Conservation (phyloP, 768 basidiomycete genomes). For the Sutorius australiensis region DNA sequence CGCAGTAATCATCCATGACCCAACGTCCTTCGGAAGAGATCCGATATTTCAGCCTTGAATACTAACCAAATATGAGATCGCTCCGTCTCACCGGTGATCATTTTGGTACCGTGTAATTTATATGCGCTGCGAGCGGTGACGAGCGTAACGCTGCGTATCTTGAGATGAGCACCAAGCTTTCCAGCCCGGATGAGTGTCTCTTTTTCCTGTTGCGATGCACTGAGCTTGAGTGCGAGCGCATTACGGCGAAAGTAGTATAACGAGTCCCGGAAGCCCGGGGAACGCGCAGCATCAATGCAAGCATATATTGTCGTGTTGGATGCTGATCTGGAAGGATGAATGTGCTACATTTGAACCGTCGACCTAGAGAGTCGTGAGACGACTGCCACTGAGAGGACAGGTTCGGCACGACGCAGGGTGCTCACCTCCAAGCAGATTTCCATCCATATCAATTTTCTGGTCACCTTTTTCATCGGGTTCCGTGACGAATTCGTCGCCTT, state of each 20-base stretch:
- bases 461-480: conserved; percentile 84
- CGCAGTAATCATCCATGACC: conserved; percentile 96
- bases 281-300: conserved; percentile 97
- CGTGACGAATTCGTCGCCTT: conserved; percentile 86
- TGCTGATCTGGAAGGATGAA: conserved; percentile 85
- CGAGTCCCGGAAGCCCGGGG: conserved; percentile 94
- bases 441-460: conserved; percentile 84
- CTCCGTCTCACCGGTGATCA: conserved; percentile 67
- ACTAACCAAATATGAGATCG: background rate
- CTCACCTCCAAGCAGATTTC: conserved; percentile 78
- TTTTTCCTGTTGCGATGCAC: conserved; percentile 86
- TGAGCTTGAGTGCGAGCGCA: conserved; percentile 84
- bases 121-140: conserved; percentile 90
- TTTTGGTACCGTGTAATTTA: conserved; percentile 91
- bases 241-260: conserved; percentile 97
- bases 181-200: conserved; percentile 87
- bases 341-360: conserved; percentile 84
- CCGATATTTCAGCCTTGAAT: background rate
- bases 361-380: conserved; percentile 45
- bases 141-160: conserved; percentile 89
- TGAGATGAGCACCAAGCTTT: conserved; percentile 83
- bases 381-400: background rate
- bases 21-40: conserved; percentile 71
- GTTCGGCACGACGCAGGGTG: background rate
- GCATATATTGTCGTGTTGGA: conserved; percentile 83